phyloP scores from a whole-genome alignment of 371 early-diverging fungal genomes.

The Haplosporangium sp. region DNA sequence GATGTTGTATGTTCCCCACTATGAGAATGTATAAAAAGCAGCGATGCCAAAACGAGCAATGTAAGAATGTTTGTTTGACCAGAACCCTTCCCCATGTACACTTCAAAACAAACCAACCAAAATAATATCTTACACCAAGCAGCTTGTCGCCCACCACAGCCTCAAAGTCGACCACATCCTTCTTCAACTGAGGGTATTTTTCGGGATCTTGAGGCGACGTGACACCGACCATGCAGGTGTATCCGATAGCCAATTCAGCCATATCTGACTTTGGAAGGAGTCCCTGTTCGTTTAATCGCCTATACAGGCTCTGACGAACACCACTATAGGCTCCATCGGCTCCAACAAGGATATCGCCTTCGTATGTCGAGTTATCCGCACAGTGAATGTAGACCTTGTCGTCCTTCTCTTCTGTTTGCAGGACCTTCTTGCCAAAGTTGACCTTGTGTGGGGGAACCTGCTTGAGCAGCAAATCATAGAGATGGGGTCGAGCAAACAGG shows the following conservation, averaged over 20 bases:
- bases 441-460: constrained; percentile 14
- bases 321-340: background rate
- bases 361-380: constrained; percentile 6
- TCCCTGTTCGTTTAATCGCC: background rate
- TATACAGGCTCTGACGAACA: background rate
- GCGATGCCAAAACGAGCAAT: background rate
- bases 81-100: background rate
- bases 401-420: background rate
- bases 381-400: constrained; percentile 9
- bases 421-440: constrained; percentile 7
- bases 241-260: background rate
- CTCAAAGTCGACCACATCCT: background rate
- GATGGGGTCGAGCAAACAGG: constrained; percentile 11
- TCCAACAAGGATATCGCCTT: constrained; percentile 13
- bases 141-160: constrained; percentile 1
- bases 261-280: constrained; percentile 10
- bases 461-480: constrained; percentile 11
- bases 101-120: background rate
- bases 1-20: constrained; percentile 2
- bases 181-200: constrained; percentile 11
- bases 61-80: background rate
- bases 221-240: constrained; percentile 16
- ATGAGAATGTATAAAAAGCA: background rate
- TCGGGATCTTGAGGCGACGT: constrained; percentile 10
- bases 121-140: background rate